These are phyloP conservation scores for Penicillium salamii DNA, from an alignment of 495 filamentous ascomycete species.

Conservation along the genomic window DNA sequence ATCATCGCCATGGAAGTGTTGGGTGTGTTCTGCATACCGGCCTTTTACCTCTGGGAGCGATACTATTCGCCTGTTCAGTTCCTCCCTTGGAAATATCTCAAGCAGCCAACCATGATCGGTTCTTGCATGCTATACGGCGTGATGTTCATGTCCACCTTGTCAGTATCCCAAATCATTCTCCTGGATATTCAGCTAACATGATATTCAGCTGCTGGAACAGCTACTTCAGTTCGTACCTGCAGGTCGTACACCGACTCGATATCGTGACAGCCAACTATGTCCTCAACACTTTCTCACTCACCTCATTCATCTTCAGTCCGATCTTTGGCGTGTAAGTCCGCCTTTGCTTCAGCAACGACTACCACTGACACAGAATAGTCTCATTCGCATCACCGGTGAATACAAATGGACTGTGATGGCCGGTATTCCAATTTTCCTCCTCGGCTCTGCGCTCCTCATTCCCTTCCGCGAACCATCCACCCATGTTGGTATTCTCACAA, in stretches of 20 bases:
- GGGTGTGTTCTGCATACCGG: slow-evolving; percentile 49
- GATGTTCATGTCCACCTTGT: slow-evolving; percentile 62
- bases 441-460: slow-evolving; percentile 55
- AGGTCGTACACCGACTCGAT: slow-evolving; percentile 58
- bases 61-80: slow-evolving; percentile 50
- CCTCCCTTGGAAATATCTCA: slow-evolving; percentile 53
- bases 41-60: slow-evolving; percentile 55
- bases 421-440: slow-evolving; percentile 55
- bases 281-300: slow-evolving; percentile 45
- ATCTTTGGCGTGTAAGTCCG: slow-evolving; percentile 35
- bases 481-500: slow-evolving; percentile 58
- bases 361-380: background rate
- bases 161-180: slow-evolving; percentile 13
- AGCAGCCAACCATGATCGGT: slow-evolving; percentile 57
- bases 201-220: slow-evolving; percentile 52
- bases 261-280: slow-evolving; percentile 51
- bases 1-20: slow-evolving; percentile 55
- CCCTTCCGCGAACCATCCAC: slow-evolving; percentile 57
- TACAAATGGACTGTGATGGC: slow-evolving; percentile 52
- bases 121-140: slow-evolving; percentile 49
- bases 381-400: slow-evolving; percentile 50
- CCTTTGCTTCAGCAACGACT: background rate
- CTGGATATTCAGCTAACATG: slow-evolving; percentile 37
- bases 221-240: slow-evolving; percentile 62
- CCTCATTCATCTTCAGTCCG: slow-evolving; percentile 36